These are phyloP conservation scores for Galerina sulciceps DNA, from an alignment of 768 basidiomycete genomes.

Conservation along the genomic window DNA sequence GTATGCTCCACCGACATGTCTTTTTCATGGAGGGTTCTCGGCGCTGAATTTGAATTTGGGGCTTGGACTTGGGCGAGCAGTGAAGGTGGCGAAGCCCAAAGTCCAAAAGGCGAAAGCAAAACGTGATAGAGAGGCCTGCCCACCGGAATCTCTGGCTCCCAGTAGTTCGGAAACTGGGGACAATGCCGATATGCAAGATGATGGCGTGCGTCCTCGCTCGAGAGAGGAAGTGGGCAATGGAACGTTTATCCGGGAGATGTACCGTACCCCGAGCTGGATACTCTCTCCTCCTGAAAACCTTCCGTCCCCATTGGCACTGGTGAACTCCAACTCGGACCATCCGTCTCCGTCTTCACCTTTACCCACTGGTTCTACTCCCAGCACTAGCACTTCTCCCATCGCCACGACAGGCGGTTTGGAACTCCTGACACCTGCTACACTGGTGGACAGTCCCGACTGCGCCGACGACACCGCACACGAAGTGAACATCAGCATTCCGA, in stretches of 20 bases:
- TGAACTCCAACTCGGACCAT: constrained; percentile 7
- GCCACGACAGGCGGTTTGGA: constrained; percentile 14
- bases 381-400: background rate
- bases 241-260: constrained; percentile 31
- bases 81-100: background rate
- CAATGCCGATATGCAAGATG: background rate
- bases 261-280: constrained; percentile 29
- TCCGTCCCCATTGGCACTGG: constrained; percentile 28
- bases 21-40: constrained; percentile 26
- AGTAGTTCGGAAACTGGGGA: background rate
- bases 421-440: constrained; percentile 27
- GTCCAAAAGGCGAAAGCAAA: constrained; percentile 11
- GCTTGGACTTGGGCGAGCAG: constrained; percentile 15
- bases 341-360: background rate
- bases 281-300: constrained; percentile 28
- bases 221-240: constrained; percentile 21
- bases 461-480: constrained; percentile 17
- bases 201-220: background rate
- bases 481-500: constrained; percentile 26
- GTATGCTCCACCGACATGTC: constrained; percentile 22
- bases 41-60: constrained; percentile 16
- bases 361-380: background rate
- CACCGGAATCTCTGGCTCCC: background rate
- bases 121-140: background rate
- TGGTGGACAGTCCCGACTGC: constrained; percentile 14